Evolutionary conservation across 768 basidiomycete species (phyloP), one percentile per base, ranked within the genome.

Genomic region (Mycena sanguinolenta): DNA sequence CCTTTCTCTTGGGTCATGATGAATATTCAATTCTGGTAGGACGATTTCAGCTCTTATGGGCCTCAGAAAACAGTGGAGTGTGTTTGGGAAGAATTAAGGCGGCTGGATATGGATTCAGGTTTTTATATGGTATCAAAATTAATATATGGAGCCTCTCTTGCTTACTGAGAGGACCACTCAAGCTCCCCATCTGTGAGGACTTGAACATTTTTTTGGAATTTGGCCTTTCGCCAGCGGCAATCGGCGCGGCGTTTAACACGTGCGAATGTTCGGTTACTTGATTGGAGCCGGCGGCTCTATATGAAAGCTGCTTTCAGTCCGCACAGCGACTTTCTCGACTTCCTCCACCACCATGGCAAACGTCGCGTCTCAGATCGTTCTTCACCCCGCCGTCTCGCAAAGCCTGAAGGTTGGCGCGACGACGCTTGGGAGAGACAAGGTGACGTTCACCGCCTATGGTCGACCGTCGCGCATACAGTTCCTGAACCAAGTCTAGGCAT

Each of bases 391-490:
- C 1, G 85, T 95, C 36, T 92, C 92, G 39, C 89, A 92, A 71
- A 81, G 88, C 28, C 83, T 98, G 78, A 94, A 92, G 78, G 90
- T 93, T 58, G 88, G 91, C 57, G 86, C 87, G 23, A 96, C 95
- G 0, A 98, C 95, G 19, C 78, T 93, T 36, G 97, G 96, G 13
- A 86, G 96, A 58, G 97, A 98, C 85, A 98, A 99, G 91, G 95
- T 90, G 74, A 65, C n/a, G n/a, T n/a, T n/a, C n/a, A 80, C 64
- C 50, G n/a, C n/a, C n/a, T n/a, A n/a, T 57, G 38, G 38, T 27
- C 50, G 27, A 70, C 46, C 39, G 44, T 30, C 25, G 21, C 12
- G 27, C 49, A n/a, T 59, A 34, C 52, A 4, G 32, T 69, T 58
- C 49, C 58, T 60, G 25, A 54, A 27, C 17, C 2, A 23, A 38